A percentile compares a stretch with the other conserved stretches of the same genome.
These are phyloP conservation scores for Ophiostoma sp. DNA, from an alignment of 2,329 filamentous ascomycete genomes.

Conservation along the genomic window DNA sequence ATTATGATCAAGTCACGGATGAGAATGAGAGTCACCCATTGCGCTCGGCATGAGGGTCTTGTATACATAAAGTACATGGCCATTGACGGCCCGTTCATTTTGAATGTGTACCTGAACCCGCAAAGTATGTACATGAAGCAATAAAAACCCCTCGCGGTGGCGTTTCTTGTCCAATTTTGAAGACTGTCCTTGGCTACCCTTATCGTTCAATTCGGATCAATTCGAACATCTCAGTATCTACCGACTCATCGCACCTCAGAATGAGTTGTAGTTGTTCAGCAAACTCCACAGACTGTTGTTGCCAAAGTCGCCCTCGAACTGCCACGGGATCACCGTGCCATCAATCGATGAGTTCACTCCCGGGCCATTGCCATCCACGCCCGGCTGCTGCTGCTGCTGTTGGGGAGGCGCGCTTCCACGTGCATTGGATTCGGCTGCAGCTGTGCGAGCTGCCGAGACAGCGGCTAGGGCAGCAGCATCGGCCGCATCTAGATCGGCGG, in stretches of 20 bases:
- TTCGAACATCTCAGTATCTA: background rate
- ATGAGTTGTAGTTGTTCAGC: conserved; percentile 50
- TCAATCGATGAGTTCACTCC: conserved; percentile 15
- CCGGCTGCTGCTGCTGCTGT: background rate
- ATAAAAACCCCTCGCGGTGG: background rate
- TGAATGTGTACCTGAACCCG: background rate
- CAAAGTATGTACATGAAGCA: background rate
- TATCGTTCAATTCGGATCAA: background rate
- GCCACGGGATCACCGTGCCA: conserved; percentile 39
- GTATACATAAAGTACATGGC: background rate
- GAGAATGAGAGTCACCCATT: background rate
- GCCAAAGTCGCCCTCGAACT: conserved; percentile 57
- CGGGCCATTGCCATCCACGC: background rate
- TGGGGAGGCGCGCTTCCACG: background rate
- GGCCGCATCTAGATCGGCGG: conserved; percentile 3
- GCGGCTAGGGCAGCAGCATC: conserved; percentile 9
- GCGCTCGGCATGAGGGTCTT: background rate
- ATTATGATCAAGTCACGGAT: background rate
- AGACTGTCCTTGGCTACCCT: background rate
- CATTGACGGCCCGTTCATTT: background rate
- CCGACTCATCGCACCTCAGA: conserved; percentile 9
- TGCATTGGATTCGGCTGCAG: background rate
- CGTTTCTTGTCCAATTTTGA: background rate
- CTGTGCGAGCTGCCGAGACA: conserved; percentile 10
- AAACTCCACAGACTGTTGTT: conserved; percentile 58